Conservation (phyloP, 208 protist genomes). For the Zelonia costaricensis region DNA sequence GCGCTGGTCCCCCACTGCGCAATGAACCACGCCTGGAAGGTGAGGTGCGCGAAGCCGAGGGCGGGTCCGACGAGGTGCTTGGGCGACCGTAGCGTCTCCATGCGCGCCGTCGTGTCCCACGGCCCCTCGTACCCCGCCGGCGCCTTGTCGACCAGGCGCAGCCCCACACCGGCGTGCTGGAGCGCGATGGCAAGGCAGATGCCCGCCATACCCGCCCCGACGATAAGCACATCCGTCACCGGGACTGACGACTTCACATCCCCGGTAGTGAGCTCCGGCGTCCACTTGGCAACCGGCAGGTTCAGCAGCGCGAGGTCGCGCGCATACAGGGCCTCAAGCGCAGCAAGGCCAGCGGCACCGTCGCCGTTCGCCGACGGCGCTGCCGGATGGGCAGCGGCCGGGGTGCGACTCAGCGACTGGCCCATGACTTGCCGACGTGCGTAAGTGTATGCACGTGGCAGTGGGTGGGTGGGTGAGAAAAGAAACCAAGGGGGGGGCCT, state of each 20-base stretch:
- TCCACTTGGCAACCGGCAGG: conserved; percentile 10
- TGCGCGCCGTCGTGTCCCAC: conserved; percentile 24
- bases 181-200: conserved; percentile 8
- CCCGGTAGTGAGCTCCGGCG: conserved; percentile 3
- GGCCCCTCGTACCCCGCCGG: conserved; percentile 16
- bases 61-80: conserved; percentile 17
- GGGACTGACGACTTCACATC: background rate
- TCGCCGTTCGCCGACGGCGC: no score
- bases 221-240: conserved; percentile 14
- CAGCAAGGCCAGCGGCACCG: background rate
- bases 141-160: conserved; percentile 3
- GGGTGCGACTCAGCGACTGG: no score
- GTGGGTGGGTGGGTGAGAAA: no score
- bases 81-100: conserved; percentile 19
- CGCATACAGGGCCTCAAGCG: conserved; percentile 13
- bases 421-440: no score
- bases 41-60: conserved; percentile 11
- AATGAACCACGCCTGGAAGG: conserved; percentile 14
- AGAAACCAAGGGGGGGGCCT: no score
- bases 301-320: conserved; percentile 10
- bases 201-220: conserved; percentile 14
- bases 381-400: no score
- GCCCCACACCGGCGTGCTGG: conserved; percentile 9
- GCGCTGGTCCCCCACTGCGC: conserved; percentile 2
- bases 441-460: background rate